A percentile compares a stretch with the other conserved stretches of the same genome.
Conservation (phyloP, 2,329 filamentous ascomycete species). For the Microcyclospora pomicola region DNA sequence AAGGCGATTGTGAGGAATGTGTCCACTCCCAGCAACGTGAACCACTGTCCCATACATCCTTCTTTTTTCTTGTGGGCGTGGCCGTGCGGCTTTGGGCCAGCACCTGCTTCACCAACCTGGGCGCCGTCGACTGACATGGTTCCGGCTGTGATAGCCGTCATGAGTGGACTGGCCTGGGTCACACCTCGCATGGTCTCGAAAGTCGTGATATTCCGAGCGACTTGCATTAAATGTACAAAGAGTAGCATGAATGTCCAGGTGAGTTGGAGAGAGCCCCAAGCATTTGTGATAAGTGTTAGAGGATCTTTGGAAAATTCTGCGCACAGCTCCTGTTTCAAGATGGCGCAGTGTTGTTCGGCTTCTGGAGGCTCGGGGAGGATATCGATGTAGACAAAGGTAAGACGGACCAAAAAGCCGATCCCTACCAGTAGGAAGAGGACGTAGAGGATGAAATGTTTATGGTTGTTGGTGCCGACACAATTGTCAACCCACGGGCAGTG, state of each 20-base stretch:
- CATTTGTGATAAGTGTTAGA: conserved; percentile 64
- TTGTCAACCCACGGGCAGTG: conserved; percentile 98
- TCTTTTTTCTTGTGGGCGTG: conserved; percentile 41
- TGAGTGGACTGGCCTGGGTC: conserved; percentile 44
- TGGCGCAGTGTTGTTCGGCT: conserved; percentile 47
- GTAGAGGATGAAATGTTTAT: conserved; percentile 90
- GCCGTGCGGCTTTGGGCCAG: conserved; percentile 44
- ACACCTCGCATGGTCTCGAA: conserved; percentile 88
- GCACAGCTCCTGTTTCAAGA: conserved; percentile 66
- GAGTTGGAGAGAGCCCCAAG: conserved; percentile 74
- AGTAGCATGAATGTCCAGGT: conserved; percentile 97
- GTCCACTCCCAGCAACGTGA: conserved; percentile 74
- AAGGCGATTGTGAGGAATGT: conserved; percentile 86
- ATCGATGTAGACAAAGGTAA: conserved; percentile 44
- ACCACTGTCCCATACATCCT: conserved; percentile 66
- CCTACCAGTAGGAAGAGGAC: conserved; percentile 64
- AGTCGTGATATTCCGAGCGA: conserved; percentile 84
- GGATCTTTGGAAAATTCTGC: conserved; percentile 64
- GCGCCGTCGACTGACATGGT: conserved; percentile 51
- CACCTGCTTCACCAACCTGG: conserved; percentile 53
- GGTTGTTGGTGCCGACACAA: conserved; percentile 89
- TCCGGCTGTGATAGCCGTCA: conserved; percentile 62
- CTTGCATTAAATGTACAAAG: conserved; percentile 83
- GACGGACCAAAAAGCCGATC: conserved; percentile 55
- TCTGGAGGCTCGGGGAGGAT: conserved; percentile 37